A percentile compares a stretch with the other conserved stretches of the same genome.
Evolutionary conservation across 495 filamentous ascomycete genomes (phyloP).

Genomic region (Aspergillus baeticus): DNA sequence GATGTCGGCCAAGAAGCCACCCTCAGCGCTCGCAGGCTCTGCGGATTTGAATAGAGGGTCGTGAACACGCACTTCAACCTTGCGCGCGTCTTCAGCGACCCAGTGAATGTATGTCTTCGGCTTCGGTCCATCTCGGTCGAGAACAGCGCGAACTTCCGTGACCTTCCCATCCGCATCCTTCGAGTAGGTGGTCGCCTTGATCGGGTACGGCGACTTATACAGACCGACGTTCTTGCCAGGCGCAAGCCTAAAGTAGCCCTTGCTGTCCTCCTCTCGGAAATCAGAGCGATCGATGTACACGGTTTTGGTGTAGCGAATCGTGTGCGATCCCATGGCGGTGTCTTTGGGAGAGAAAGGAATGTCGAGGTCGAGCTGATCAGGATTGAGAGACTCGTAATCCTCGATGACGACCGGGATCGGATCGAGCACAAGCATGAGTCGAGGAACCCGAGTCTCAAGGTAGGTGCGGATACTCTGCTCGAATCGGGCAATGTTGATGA

Average conservation of each 20-base stretch:
- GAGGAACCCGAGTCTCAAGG: conserved; percentile 79
- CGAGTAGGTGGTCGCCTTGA: conserved; percentile 60
- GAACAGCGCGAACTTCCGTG: conserved; percentile 38
- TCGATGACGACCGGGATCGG: conserved; percentile 71
- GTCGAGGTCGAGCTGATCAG: conserved; percentile 54
- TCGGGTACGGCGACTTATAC: conserved; percentile 76
- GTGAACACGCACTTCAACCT: conserved; percentile 77
- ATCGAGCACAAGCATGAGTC: conserved; percentile 77
- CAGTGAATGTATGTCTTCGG: conserved; percentile 69
- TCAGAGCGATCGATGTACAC: conserved; percentile 93
- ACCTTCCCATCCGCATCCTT: conserved; percentile 61
- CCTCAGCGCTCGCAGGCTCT: conserved; percentile 68
- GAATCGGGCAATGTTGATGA: conserved; percentile 72
- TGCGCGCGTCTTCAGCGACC: conserved; percentile 69
- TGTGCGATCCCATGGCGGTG: conserved; percentile 33
- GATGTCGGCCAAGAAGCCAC: conserved; percentile 79
- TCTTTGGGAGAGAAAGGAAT: conserved; percentile 58
- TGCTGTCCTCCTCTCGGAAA: conserved; percentile 81
- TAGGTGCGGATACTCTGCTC: conserved; percentile 78
- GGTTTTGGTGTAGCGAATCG: conserved; percentile 67
- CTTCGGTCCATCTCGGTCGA: conserved; percentile 40
- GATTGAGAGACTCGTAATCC: conserved; percentile 66
- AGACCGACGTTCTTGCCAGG: conserved; percentile 89
- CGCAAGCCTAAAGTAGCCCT: conserved; percentile 91
- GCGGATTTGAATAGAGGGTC: conserved; percentile 84